phyloP scores from a whole-genome alignment of 805 yeast species.

The Ogataea haglerorum region DNA sequence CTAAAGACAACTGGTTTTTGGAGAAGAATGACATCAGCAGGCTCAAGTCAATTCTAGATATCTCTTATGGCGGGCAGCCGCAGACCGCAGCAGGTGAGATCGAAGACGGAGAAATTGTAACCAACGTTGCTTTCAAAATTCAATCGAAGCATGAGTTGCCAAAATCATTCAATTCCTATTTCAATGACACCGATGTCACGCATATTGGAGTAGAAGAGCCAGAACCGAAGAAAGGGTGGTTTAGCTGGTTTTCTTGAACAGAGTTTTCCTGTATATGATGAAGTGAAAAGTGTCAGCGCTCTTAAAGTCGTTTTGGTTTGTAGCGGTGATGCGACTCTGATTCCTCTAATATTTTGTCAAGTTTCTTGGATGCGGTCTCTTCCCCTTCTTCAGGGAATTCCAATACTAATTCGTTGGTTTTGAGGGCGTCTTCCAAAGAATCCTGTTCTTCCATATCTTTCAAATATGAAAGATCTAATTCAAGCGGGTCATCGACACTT shows the following conservation, averaged over 20 bases:
- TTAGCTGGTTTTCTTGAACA: constrained; percentile 19
- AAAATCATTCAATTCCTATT: constrained; percentile 27
- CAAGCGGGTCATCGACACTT: constrained; percentile 23
- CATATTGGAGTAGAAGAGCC: constrained; percentile 28
- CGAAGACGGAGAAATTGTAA: constrained; percentile 22
- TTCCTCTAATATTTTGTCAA: constrained; percentile 19
- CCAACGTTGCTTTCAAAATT: constrained; percentile 24
- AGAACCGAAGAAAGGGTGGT: constrained; percentile 28
- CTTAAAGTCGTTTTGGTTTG: constrained; percentile 23
- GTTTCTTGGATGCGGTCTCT: constrained; percentile 19
- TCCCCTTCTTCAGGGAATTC: constrained; percentile 28
- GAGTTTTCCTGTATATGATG: constrained; percentile 6
- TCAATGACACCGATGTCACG: constrained; percentile 23
- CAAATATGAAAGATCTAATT: constrained; percentile 21
- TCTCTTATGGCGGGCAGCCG: constrained; percentile 20
- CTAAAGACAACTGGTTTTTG: constrained; percentile 78
- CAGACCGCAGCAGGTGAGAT: constrained; percentile 13
- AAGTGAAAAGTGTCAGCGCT: constrained; percentile 1
- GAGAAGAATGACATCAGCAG: constrained; percentile 63
- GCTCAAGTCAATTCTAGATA: constrained; percentile 51
- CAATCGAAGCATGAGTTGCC: constrained; percentile 25
- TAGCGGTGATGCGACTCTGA: constrained; percentile 20
- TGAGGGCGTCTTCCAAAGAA: neutral
- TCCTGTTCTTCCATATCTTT: constrained; percentile 6
- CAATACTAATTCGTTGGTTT: constrained; percentile 6